Evolutionary conservation across 2,329 filamentous ascomycete species (phyloP), one percentile per base, ranked within the genome.

Genomic region (Phialophora tarda): DNA sequence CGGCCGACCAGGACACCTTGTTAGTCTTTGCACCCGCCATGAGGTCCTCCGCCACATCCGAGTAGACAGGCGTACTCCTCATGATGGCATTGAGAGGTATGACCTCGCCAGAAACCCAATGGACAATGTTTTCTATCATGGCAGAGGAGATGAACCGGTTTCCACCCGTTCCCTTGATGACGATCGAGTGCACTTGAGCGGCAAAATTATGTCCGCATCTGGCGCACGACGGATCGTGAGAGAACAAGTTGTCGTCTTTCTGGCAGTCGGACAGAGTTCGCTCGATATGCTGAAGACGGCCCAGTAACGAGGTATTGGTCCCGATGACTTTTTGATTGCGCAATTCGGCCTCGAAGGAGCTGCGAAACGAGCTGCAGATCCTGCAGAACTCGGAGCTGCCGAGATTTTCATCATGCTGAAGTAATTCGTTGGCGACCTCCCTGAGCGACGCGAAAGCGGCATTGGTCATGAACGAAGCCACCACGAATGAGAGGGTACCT

Each of bases 391-490:
- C 67, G 21, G 66, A 60, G 12, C 71, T 51, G 28, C 57, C 59
- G 38, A 70, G 68, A 17, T 64, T 56, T 28, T 69, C 62, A 23
- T 71, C 67, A 17, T 73, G 59, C 50, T 68, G 62, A 6, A 72
- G 62, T 50, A 71, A 55, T 21, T 64, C 65, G 11, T 51, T 44
- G 54, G 71, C 69, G 28, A 71, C 54, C 21, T 65, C 62, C 53
- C 68, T 66, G 23, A 73, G 66, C n/a, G 50, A 55, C 1, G 73
- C 67, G 44, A 71, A 71, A n/a, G 68, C 69, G n/a, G 69, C 70
- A 57, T 73, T 71, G 12, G 72, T 73, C 26, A 74, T 61, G 44
- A 71, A 65, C 12, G 72, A 63, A 17, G 72, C 72, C n/a, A 71
- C 65, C n/a, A 68, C 47, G 30, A 71, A 55, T 2, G 64, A 64